Evolutionary conservation across 2,329 filamentous ascomycete genomes (phyloP).

Genomic region (Furcasterigmium sp.): DNA sequence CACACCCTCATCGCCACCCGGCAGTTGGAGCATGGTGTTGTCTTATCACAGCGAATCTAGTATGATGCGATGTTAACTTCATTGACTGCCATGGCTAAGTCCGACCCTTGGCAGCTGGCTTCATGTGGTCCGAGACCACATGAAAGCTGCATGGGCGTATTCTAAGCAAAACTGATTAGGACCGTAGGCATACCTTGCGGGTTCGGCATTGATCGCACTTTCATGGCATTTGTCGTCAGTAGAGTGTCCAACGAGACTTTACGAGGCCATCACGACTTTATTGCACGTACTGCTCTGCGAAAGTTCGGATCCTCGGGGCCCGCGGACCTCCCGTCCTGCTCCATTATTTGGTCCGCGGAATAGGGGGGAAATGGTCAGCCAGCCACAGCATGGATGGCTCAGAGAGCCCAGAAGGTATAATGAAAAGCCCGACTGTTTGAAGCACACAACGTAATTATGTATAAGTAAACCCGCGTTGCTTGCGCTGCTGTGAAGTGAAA

Average conservation of each 20-base stretch:
- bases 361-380: too few relatives aligned
- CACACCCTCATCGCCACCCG: slow-evolving; percentile 46
- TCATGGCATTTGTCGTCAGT: slow-evolving; percentile 10
- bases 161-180: too few relatives aligned
- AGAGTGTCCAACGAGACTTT: neutral
- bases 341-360: too few relatives aligned
- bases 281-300: slow-evolving; percentile 29
- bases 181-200: slow-evolving; percentile 27
- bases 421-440: too few relatives aligned
- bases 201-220: slow-evolving; percentile 41
- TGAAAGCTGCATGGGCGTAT: too few relatives aligned
- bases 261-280: neutral
- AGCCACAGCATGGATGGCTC: too few relatives aligned
- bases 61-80: neutral
- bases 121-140: too few relatives aligned
- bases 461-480: too few relatives aligned
- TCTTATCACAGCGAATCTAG: slow-evolving; percentile 55
- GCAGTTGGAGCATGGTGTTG: slow-evolving; percentile 54
- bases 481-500: too few relatives aligned
- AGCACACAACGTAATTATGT: too few relatives aligned
- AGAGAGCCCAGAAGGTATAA: too few relatives aligned
- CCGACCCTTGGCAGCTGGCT: too few relatives aligned
- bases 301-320: slow-evolving; percentile 26
- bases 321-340: slow-evolving; percentile 5
- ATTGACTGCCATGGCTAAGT: slow-evolving; percentile 1